These are phyloP conservation scores for Moesziomyces globuligerus DNA, from an alignment of 1,284 basidiomycete species.

Conservation along the genomic window DNA sequence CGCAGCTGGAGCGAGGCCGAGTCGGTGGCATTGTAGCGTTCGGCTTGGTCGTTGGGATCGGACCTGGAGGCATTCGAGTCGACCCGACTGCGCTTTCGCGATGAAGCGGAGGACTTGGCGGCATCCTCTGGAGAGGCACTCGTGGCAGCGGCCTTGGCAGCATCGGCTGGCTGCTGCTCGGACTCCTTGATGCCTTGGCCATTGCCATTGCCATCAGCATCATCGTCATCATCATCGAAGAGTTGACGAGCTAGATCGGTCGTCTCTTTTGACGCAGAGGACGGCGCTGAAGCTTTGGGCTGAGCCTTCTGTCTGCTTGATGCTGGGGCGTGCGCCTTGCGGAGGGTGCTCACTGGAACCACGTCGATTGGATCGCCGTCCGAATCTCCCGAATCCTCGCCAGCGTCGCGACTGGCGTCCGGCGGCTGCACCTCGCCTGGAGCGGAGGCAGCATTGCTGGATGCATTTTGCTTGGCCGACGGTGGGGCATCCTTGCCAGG, in stretches of 20 bases:
- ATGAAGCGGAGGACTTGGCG: conserved; percentile 1
- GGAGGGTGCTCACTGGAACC: not conserved
- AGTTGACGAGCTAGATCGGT: conserved; percentile 23
- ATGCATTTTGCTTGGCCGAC: not conserved
- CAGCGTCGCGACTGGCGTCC: not conserved
- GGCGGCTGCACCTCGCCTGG: not conserved
- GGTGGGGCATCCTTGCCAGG: conserved; percentile 16
- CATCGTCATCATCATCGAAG: conserved; percentile 15
- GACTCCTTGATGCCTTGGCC: not conserved
- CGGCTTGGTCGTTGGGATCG: conserved; percentile 12
- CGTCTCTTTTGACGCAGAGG: not conserved
- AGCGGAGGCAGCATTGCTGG: not conserved
- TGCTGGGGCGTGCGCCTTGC: conserved; percentile 3
- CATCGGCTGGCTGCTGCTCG: not conserved
- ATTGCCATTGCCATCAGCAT: not conserved
- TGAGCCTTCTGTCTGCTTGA: not conserved
- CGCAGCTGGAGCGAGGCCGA: conserved; percentile 26
- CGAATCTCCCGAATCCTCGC: not conserved
- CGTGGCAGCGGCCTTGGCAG: not conserved
- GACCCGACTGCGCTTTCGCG: conserved; percentile 28
- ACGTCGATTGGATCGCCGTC: not conserved
- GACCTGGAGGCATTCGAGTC: conserved; percentile 14
- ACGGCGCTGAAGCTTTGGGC: not conserved
- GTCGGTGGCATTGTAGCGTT: conserved; percentile 9
- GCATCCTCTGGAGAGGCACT: conserved; percentile 3